These are phyloP conservation scores for Pleurotus djamor DNA, from an alignment of 768 basidiomycete genomes.

Conservation along the genomic window DNA sequence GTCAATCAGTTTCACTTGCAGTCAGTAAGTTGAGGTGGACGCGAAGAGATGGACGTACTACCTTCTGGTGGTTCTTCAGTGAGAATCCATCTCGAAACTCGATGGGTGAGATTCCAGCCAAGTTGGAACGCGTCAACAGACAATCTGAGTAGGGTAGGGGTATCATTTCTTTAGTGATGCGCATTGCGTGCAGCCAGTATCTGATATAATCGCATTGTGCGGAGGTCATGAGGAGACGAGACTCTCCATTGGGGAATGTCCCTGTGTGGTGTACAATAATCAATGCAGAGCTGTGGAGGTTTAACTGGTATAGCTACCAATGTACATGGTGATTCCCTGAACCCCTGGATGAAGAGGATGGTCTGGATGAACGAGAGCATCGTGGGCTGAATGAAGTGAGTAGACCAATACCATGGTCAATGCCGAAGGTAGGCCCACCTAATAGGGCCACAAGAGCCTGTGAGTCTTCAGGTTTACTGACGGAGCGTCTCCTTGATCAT, in stretches of 20 bases:
- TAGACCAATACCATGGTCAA: no score
- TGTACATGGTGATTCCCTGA: slow-evolving; percentile 68
- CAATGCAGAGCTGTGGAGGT: not conserved
- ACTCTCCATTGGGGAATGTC: slow-evolving; percentile 68
- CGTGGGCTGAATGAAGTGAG: slow-evolving; percentile 40
- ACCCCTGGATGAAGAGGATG: slow-evolving; percentile 68
- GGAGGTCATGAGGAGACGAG: slow-evolving; percentile 79
- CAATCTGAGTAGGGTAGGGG: slow-evolving; percentile 80
- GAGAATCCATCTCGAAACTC: slow-evolving; percentile 51
- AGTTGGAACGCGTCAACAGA: slow-evolving; percentile 57
- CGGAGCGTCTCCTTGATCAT: slow-evolving; percentile 47
- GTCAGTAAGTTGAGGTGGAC: not conserved
- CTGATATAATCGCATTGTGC: slow-evolving; percentile 83
- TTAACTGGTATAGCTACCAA: slow-evolving; percentile 39
- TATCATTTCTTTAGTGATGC: slow-evolving; percentile 59
- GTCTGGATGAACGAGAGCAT: slow-evolving; percentile 64
- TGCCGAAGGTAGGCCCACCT: slow-evolving; percentile 21
- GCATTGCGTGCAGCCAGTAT: slow-evolving; percentile 80
- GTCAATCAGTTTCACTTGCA: not conserved
- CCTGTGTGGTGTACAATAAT: slow-evolving; percentile 29
- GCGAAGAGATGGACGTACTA: not conserved
- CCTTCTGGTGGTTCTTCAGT: slow-evolving; percentile 64
- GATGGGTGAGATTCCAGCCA: slow-evolving; percentile 58
- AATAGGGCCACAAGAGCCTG: slow-evolving; percentile 68
- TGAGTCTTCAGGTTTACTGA: slow-evolving; percentile 59